Evolutionary conservation across 805 yeast genomes (phyloP).

Genomic region (Saturnispora sanitii): DNA sequence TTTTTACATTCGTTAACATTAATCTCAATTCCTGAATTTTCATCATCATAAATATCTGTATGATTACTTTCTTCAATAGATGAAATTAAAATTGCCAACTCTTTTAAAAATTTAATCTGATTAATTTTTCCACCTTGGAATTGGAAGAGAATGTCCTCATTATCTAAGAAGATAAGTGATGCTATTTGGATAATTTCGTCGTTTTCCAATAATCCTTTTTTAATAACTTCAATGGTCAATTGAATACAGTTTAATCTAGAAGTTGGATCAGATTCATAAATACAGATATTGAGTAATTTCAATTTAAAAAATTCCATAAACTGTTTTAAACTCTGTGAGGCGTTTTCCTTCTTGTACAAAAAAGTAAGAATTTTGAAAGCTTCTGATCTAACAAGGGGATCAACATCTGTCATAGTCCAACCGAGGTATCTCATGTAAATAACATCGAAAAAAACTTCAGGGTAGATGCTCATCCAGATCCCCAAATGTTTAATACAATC

Average conservation of each 20-base stretch:
- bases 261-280: constrained; percentile 42
- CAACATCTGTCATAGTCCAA: constrained; percentile 72
- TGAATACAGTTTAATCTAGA: constrained; percentile 44
- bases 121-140: constrained; percentile 17
- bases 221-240: constrained; percentile 45
- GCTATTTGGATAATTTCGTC: constrained; percentile 39
- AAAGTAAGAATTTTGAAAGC: constrained; percentile 47
- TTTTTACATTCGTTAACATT: constrained; percentile 25
- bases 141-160: constrained; percentile 20
- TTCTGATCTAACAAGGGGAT: constrained; percentile 50
- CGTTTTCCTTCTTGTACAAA: constrained; percentile 33
- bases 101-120: constrained; percentile 28
- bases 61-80: constrained; percentile 33
- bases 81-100: constrained; percentile 47
- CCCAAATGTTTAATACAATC: constrained; percentile 58
- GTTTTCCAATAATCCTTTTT: constrained; percentile 55
- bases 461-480: constrained; percentile 61
- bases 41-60: constrained; percentile 29
- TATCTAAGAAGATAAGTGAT: constrained; percentile 30
- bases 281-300: constrained; percentile 55
- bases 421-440: constrained; percentile 70
- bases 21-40: constrained; percentile 18
- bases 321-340: constrained; percentile 60
- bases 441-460: constrained; percentile 62
- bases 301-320: constrained; percentile 66